A percentile compares a stretch with the other conserved stretches of the same genome.
Evolutionary conservation across 306 rosid species (phyloP).

Genomic region (Hylodesmum podocarpum): DNA sequence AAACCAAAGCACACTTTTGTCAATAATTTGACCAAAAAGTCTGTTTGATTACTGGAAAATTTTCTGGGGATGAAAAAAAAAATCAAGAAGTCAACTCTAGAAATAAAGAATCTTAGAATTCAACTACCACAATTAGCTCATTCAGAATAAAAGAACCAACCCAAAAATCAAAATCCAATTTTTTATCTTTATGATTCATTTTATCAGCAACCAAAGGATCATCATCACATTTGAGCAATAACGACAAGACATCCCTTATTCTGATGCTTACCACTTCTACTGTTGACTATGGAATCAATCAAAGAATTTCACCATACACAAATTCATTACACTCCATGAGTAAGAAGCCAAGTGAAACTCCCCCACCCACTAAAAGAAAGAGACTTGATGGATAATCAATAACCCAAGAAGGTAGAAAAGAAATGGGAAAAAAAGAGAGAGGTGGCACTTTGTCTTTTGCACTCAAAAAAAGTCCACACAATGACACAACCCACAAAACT

Average conservation of each 20-base stretch:
- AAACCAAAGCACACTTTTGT: conserved; percentile 18
- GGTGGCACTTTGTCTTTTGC: conserved; percentile 31
- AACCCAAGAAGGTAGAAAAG: conserved; percentile 24
- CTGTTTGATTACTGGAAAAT: conserved; percentile 11
- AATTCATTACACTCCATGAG: conserved; percentile 62
- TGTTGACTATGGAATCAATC: conserved; percentile 22
- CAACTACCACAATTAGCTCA: neutral
- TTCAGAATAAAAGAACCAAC: conserved; percentile 4
- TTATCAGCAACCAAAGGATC: conserved; percentile 41
- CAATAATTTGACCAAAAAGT: neutral
- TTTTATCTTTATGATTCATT: neutral
- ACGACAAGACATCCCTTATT: neutral
- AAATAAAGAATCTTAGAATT: neutral
- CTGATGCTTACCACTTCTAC: conserved; percentile 31
- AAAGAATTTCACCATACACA: conserved; percentile 39
- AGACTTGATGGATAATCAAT: conserved; percentile 17
- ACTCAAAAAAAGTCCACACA: neutral
- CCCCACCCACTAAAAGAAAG: neutral
- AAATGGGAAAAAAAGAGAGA: neutral
- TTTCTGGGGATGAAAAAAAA: neutral
- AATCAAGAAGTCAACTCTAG: conserved; percentile 7
- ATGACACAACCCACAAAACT: neutral
- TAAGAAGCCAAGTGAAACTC: conserved; percentile 2
- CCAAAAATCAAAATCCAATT: neutral
- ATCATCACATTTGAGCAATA: neutral